phyloP scores from a whole-genome alignment of 768 basidiomycete species.

The Leccinellum albellum region DNA sequence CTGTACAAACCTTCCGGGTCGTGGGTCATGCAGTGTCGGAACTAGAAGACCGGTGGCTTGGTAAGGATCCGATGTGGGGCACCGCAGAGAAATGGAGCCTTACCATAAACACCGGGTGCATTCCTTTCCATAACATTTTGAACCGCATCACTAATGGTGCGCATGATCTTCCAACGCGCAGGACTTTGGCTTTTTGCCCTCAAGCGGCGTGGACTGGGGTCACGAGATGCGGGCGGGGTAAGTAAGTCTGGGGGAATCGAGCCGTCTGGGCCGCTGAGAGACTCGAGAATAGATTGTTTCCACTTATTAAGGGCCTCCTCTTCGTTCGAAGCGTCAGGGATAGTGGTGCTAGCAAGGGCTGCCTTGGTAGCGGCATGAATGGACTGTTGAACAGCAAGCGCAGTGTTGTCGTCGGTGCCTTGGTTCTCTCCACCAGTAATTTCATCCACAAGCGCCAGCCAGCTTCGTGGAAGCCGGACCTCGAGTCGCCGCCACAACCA shows the following conservation, averaged over 20 bases:
- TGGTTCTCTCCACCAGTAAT: slow-evolving; percentile 68
- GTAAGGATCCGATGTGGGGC: background rate
- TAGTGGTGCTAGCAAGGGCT: slow-evolving; percentile 47
- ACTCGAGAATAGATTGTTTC: slow-evolving; percentile 58
- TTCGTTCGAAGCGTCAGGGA: slow-evolving; percentile 34
- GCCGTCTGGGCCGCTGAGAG: slow-evolving; percentile 59
- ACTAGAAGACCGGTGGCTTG: slow-evolving; percentile 38
- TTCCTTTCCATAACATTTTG: slow-evolving; percentile 62
- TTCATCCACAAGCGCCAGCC: slow-evolving; percentile 79
- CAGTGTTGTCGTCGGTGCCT: slow-evolving; percentile 49
- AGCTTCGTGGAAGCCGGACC: slow-evolving; percentile 78
- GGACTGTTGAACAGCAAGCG: slow-evolving; percentile 59
- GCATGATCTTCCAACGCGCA: slow-evolving; percentile 78
- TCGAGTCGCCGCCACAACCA: slow-evolving; percentile 86
- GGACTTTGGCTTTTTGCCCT: slow-evolving; percentile 77
- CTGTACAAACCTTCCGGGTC: slow-evolving; percentile 76
- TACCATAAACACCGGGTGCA: slow-evolving; percentile 72
- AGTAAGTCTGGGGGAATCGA: slow-evolving; percentile 73
- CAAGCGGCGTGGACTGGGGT: slow-evolving; percentile 75
- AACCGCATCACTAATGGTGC: slow-evolving; percentile 74
- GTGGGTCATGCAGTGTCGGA: slow-evolving; percentile 63
- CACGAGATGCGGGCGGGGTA: slow-evolving; percentile 76
- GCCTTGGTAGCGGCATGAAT: slow-evolving; percentile 64
- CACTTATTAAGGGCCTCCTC: slow-evolving; percentile 46
- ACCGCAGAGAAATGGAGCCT: slow-evolving; percentile 19